Conservation (phyloP, 352 stramenopile genomes). For the Saprolegnia parasitica region DNA sequence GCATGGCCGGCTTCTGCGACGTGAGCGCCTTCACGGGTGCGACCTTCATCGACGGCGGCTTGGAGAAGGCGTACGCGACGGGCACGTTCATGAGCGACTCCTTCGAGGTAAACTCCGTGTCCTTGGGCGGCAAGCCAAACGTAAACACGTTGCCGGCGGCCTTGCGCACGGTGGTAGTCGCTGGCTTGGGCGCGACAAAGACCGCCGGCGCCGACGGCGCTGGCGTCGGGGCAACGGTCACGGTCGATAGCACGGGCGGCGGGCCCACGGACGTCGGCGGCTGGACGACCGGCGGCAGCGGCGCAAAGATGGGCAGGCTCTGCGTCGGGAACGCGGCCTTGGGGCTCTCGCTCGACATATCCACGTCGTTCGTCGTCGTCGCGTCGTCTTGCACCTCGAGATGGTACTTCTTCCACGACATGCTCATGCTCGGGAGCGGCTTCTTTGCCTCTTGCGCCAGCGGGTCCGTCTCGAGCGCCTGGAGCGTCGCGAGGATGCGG, state of each 20-base stretch:
- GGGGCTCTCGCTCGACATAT: neutral
- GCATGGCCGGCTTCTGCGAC: neutral
- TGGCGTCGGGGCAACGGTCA: neutral
- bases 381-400: conserved; percentile 43
- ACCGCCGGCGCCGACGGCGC: neutral
- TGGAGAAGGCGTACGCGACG: conserved; percentile 25
- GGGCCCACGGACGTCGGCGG: neutral
- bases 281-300: conserved; percentile 41
- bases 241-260: neutral
- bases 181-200: neutral
- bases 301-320: conserved; percentile 22
- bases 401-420: conserved; percentile 85
- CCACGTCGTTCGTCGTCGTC: neutral
- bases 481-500: conserved; percentile 74
- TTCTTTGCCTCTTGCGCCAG: conserved; percentile 68
- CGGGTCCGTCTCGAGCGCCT: conserved; percentile 68
- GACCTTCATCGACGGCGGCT: conserved; percentile 14
- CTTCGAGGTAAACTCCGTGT: neutral
- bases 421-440: conserved; percentile 63
- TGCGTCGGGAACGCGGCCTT: conserved; percentile 49
- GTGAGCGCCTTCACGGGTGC: conserved; percentile 5
- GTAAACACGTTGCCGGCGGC: neutral
- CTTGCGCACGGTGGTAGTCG: neutral
- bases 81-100: conserved; percentile 19
- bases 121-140: conserved; percentile 2